phyloP scores from a whole-genome alignment of 768 basidiomycete species.

The Mycena pura region DNA sequence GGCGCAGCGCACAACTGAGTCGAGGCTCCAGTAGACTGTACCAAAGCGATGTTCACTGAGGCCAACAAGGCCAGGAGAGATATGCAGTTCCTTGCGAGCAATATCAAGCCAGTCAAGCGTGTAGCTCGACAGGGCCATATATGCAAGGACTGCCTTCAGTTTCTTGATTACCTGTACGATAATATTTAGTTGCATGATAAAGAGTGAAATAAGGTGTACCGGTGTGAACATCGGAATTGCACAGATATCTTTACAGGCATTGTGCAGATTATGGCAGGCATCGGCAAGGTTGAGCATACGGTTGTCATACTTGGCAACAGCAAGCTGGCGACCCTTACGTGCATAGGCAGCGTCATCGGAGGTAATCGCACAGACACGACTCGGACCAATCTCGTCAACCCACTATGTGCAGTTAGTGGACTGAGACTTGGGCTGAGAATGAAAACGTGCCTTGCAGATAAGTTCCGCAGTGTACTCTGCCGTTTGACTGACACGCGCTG shows the following conservation, averaged over 20 bases:
- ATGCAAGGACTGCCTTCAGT: constrained; percentile 10
- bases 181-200: no score
- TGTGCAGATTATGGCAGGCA: constrained; percentile 1
- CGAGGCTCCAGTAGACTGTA: constrained; percentile 27
- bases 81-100: constrained; percentile 23
- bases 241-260: background rate
- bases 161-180: background rate
- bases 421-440: background rate
- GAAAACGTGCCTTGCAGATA: background rate
- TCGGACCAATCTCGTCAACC: background rate
- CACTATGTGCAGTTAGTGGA: background rate
- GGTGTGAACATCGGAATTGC: background rate
- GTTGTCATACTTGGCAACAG: background rate
- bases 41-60: constrained; percentile 30
- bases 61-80: constrained; percentile 24
- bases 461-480: constrained; percentile 15
- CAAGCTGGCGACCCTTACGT: background rate
- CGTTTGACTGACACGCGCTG: constrained; percentile 21
- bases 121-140: constrained; percentile 24
- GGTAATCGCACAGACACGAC: background rate
- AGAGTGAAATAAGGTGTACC: no score
- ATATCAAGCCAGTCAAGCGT: constrained; percentile 27
- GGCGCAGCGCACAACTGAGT: constrained; percentile 24
- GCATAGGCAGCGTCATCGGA: background rate
- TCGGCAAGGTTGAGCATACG: background rate